These are phyloP conservation scores for Butyriboletus loyo DNA, from an alignment of 768 basidiomycete genomes.

Conservation along the genomic window DNA sequence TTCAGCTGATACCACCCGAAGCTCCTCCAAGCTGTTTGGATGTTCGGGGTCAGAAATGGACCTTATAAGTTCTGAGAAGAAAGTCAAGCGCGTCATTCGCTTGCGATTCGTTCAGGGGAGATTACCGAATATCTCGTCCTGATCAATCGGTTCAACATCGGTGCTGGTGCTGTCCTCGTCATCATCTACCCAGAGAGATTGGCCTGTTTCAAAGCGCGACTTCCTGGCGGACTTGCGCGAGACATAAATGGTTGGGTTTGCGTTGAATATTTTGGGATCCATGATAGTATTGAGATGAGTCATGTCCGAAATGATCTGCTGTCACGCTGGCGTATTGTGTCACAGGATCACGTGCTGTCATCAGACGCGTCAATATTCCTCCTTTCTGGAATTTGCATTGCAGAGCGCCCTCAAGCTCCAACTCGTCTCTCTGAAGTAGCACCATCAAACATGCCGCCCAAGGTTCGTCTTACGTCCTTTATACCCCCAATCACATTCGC, in stretches of 20 bases:
- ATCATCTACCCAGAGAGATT: slow-evolving; percentile 60
- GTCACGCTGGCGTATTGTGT: slow-evolving; percentile 17
- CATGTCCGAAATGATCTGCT: slow-evolving; percentile 1
- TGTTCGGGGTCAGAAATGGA: slow-evolving; percentile 96
- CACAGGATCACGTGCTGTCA: slow-evolving; percentile 22
- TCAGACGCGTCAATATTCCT: slow-evolving; percentile 20
- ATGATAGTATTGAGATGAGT: slow-evolving; percentile 29
- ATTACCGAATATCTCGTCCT: slow-evolving; percentile 89
- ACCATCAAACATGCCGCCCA: slow-evolving; percentile 34
- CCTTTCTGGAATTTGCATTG: slow-evolving; percentile 11
- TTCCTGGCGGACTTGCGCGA: slow-evolving; percentile 45
- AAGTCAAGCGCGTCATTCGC: not conserved
- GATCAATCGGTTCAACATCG: slow-evolving; percentile 73
- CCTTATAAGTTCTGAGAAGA: slow-evolving; percentile 73
- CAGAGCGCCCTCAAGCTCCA: not conserved
- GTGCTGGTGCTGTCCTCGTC: slow-evolving; percentile 35
- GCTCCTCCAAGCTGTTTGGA: slow-evolving; percentile 88
- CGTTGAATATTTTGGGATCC: slow-evolving; percentile 72
- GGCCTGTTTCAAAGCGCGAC: slow-evolving; percentile 36
- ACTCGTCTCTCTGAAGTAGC: not conserved
- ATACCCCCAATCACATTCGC: slow-evolving; percentile 5
- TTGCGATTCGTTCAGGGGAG: not conserved
- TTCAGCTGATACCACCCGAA: slow-evolving; percentile 89
- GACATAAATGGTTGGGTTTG: slow-evolving; percentile 81
- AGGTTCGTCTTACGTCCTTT: slow-evolving; percentile 23